Conservation (phyloP, 2,329 filamentous ascomycete genomes). For the Penicillium corylophilum region DNA sequence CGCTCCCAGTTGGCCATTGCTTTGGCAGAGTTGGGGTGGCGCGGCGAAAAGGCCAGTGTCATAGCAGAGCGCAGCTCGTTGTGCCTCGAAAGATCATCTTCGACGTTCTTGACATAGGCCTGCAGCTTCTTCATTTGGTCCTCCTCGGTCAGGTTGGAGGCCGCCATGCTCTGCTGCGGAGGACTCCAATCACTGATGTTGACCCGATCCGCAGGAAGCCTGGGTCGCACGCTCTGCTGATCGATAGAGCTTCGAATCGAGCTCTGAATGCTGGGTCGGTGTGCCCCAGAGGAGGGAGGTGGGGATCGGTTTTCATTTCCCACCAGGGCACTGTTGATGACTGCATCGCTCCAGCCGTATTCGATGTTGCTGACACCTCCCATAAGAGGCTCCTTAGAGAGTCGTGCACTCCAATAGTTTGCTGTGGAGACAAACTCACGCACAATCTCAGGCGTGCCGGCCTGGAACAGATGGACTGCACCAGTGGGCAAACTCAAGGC, state of each 20-base stretch:
- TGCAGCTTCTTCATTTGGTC: constrained; percentile 76
- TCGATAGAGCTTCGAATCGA: constrained; percentile 67
- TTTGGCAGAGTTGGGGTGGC: constrained; percentile 74
- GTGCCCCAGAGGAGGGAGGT: constrained; percentile 35
- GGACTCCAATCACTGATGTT: constrained; percentile 85
- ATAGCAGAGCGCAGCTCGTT: constrained; percentile 86
- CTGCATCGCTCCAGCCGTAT: constrained; percentile 88
- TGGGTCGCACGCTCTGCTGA: constrained; percentile 60
- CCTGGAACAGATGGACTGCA: constrained; percentile 96
- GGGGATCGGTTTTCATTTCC: constrained; percentile 46
- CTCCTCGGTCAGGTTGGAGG: constrained; percentile 72
- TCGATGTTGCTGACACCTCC: constrained; percentile 96
- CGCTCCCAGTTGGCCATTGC: constrained; percentile 97
- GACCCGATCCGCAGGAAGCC: constrained; percentile 80
- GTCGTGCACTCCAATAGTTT: constrained; percentile 95
- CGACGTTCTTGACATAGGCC: constrained; percentile 79
- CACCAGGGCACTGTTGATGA: constrained; percentile 75
- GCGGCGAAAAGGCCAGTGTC: constrained; percentile 83
- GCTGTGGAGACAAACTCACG: constrained; percentile 91
- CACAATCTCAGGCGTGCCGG: constrained; percentile 90
- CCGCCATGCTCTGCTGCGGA: constrained; percentile 85
- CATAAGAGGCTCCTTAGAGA: constrained; percentile 89
- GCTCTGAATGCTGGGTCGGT: constrained; percentile 57
- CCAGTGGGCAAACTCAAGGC: constrained; percentile 87
- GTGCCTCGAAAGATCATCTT: constrained; percentile 80